Percentiles rank a stretch among this genome's conserved stretches.
phyloP scores from a whole-genome alignment of 352 stramenopile genomes.

The Phytophthora tubulina region DNA sequence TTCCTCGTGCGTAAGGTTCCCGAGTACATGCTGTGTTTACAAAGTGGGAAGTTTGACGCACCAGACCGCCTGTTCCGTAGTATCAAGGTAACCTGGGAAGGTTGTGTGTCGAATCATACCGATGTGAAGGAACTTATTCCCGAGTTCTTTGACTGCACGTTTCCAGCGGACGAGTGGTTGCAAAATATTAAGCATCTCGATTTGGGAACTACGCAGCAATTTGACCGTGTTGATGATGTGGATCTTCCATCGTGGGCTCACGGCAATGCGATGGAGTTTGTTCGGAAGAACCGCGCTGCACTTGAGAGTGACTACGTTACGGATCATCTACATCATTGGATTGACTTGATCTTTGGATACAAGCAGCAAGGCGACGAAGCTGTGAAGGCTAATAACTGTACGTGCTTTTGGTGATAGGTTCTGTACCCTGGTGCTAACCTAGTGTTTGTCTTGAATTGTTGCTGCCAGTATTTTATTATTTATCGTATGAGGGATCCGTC shows the following conservation, averaged over 20 bases:
- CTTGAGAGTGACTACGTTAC: slow-evolving; percentile 98
- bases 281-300: slow-evolving; percentile 94
- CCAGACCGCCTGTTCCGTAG: slow-evolving; percentile 97
- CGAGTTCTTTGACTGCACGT: slow-evolving; percentile 96
- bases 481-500: slow-evolving; percentile 89
- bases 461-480: slow-evolving; percentile 88
- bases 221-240: slow-evolving; percentile 92
- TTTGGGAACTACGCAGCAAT: slow-evolving; percentile 92
- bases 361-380: slow-evolving; percentile 96
- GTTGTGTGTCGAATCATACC: slow-evolving; percentile 82
- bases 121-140: slow-evolving; percentile 99
- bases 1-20: slow-evolving; percentile 98
- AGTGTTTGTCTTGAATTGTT: slow-evolving; percentile 11
- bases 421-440: not conserved
- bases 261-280: slow-evolving; percentile 87
- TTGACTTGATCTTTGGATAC: slow-evolving; percentile 98
- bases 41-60: slow-evolving; percentile 98
- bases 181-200: slow-evolving; percentile 96
- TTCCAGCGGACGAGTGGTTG: slow-evolving; percentile 91
- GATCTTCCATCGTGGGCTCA: slow-evolving; percentile 95
- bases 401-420: slow-evolving; percentile 5
- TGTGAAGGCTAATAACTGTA: slow-evolving; percentile 85
- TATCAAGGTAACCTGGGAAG: slow-evolving; percentile 94
- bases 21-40: slow-evolving; percentile 96
- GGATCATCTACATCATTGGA: slow-evolving; percentile 96